Base-by-base conservation (phyloP, 805 yeast species). In the Ogataea saltuana region DNA sequence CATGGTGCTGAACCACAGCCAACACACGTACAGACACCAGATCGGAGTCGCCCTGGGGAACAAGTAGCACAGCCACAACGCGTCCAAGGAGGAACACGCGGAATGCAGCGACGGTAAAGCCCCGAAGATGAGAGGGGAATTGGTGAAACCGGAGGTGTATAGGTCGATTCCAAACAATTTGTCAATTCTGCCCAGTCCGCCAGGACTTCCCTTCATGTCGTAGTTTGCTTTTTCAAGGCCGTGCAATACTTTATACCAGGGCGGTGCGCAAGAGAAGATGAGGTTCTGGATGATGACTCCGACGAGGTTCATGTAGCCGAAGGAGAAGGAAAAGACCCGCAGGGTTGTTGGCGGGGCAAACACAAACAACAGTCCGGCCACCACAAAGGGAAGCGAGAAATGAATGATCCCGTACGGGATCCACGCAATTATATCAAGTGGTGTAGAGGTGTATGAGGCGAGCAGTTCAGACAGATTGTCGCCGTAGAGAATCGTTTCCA, bases 1-100 rank as follows among this genome's bases (percentile, higher is more conserved):
- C 99, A 91, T 91, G 12, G 98, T 93, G 39, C 93, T 78, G 95
- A 97, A 93, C 98, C 98, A 91, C 54, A 93, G 75, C 95, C 96
- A 88, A 50, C 80, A 68, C n/a, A 88, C 93, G 62, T 91, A 93
- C 15, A 72, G 65, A 61, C 83, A 74, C 73, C 88, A 86, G 6
- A 86, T 46, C 6, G 84, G 80, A 1, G 80, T 71, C 36, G 71
- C 70, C 31, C 68, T 72, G 10, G 98, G 98, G 61, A 90, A 90
- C 42, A 89, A 69, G 70, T 88, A 88, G 41, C 82, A 71, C 58
- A 93, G 70, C 67, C 93, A 93, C 47, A 90, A 70, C 2, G 89
- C 96, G 61, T 90, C 96, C 88, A 91, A 84, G 3, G 90, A 86
- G 10, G 97, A 90, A 62, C 91, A 87, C 12, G 95, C 99, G 12